phyloP scores from a whole-genome alignment of 164 flowering plant genomes.

The Warburgia ugandensis region DNA sequence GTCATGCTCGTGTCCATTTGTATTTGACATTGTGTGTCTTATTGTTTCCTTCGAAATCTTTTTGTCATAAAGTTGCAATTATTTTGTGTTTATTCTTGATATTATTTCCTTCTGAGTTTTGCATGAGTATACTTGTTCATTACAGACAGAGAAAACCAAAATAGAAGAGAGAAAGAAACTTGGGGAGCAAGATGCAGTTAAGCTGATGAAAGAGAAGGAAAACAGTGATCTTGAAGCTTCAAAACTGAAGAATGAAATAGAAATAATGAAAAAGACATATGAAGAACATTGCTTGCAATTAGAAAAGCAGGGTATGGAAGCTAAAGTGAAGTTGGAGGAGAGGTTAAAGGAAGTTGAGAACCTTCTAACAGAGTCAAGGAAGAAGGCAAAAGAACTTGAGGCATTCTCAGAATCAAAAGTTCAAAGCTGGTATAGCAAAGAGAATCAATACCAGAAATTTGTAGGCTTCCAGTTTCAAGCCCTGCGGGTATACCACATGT shows the following conservation, averaged over 20 bases:
- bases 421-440: conserved; percentile 54
- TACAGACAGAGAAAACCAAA: conserved; percentile 62
- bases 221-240: conserved; percentile 36
- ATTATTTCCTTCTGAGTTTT: neutral
- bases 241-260: conserved; percentile 48
- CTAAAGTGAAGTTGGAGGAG: conserved; percentile 38
- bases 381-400: conserved; percentile 53
- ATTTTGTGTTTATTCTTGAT: neutral
- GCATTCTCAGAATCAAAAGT: conserved; percentile 43
- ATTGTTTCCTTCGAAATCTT: no score
- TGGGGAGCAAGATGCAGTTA: conserved; percentile 50
- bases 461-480: conserved; percentile 43
- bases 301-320: conserved; percentile 43
- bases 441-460: conserved; percentile 34
- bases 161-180: conserved; percentile 59
- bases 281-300: conserved; percentile 37
- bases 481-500: conserved; percentile 40
- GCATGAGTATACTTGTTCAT: conserved; percentile 2
- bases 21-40: no score
- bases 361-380: conserved; percentile 42
- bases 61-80: no score
- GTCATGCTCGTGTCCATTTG: no score
- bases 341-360: conserved; percentile 55
- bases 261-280: conserved; percentile 32
- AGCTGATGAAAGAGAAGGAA: conserved; percentile 52